Evolutionary conservation across 495 filamentous ascomycete species (phyloP), one percentile per base, ranked within the genome.

Genomic region (Penicillium soppii): DNA sequence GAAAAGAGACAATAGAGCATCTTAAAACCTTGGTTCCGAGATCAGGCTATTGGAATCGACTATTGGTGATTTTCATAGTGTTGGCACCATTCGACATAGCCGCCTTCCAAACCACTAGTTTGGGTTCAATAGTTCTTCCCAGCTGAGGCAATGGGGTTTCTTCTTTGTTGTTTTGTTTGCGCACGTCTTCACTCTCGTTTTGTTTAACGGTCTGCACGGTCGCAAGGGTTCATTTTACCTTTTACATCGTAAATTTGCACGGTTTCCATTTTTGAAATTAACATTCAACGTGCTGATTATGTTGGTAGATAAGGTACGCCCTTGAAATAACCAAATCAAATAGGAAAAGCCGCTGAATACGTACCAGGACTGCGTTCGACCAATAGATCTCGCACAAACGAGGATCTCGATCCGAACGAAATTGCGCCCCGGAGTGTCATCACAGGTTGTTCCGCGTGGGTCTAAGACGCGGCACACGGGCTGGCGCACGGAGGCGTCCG

Each of bases 31-130:
- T 63, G 60, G 57, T 20, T 39, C 21, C 12, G 21, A 17, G 10
- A 27, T 29, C n/a, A 29, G 36, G 39, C 54, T 57, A 57, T 54
- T 57, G 48, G 54, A 41, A 22, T 54, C 40, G 45, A 63, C 57
- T 63, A 60, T 63, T 63, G 61, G 41, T 37, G 20, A 60, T 53
- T 53, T 57, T 57, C 51, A 44, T 47, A 26, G 29, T 43, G 57
- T 52, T 57, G 57, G 45, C 33, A 16, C 45, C 46, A 55, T 57
- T 53, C 43, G 25, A 12, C 26, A 46, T 43, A 57, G 38, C 19
- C 50, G 36, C 33, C 50, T 63, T 50, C 56, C 60, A 63, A 63
- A 57, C 60, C 57, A 38, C 33, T 35, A 39, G 35, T 57, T 52
- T 57, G 57, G 60, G 47, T 57, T 59, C 57, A 60, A 57, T 60